phyloP scores from a whole-genome alignment of 2,329 filamentous ascomycete species.

The Verticillium albo-atrum region DNA sequence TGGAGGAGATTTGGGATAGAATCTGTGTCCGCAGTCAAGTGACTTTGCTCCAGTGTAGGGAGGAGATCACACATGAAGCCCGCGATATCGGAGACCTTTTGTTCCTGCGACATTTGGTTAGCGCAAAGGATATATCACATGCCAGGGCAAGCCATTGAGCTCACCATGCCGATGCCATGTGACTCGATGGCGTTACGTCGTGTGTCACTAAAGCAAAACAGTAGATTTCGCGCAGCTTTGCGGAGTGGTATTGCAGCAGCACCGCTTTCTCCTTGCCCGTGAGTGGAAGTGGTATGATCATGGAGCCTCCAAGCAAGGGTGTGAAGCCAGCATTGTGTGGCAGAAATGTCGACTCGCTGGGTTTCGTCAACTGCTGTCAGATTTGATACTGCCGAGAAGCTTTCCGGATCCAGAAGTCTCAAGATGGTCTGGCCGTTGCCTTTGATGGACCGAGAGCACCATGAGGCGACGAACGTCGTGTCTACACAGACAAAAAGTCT shows the following conservation, averaged over 20 bases:
- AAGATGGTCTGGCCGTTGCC: background rate
- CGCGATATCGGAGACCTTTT: slow-evolving; percentile 15
- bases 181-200: slow-evolving; percentile 6
- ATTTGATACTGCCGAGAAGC: background rate
- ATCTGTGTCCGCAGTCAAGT: background rate
- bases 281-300: background rate
- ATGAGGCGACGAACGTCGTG: slow-evolving; percentile 6
- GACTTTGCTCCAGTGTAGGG: background rate
- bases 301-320: slow-evolving; percentile 14
- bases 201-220: background rate
- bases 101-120: slow-evolving; percentile 8
- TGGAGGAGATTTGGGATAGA: slow-evolving; percentile 9
- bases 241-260: background rate
- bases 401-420: background rate
- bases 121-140: background rate
- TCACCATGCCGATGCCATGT: slow-evolving; percentile 17
- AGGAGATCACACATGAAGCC: slow-evolving; percentile 16
- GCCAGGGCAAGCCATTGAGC: no score
- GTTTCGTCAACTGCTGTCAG: slow-evolving; percentile 12
- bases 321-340: slow-evolving; percentile 16
- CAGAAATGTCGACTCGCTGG: slow-evolving; percentile 13
- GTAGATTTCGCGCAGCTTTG: background rate
- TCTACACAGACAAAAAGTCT: slow-evolving; percentile 14
- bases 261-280: background rate
- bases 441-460: slow-evolving; percentile 2